These are phyloP conservation scores for Paecilomyces formosus DNA, from an alignment of 2,329 filamentous ascomycete species.

Conservation along the genomic window DNA sequence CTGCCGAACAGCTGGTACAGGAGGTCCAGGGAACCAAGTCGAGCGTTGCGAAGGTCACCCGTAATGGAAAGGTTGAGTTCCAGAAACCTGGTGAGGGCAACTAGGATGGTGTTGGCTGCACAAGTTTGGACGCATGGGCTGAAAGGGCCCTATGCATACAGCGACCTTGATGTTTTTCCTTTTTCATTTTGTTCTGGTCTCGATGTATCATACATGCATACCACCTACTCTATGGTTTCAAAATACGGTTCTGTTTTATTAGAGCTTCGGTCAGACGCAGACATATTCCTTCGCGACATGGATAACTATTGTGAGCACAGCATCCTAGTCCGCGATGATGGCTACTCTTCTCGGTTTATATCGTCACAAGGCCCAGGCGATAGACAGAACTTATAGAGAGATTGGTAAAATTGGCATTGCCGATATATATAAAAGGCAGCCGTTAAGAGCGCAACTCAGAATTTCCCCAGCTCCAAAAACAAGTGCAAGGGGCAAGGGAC, in stretches of 20 bases:
- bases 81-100: conserved; percentile 28
- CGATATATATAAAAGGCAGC: neutral
- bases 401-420: neutral
- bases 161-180: neutral
- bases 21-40: conserved; percentile 21
- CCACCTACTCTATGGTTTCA: neutral
- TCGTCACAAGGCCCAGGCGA: neutral
- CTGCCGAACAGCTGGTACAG: conserved; percentile 17
- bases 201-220: neutral
- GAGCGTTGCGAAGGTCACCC: conserved; percentile 47
- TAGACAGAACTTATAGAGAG: neutral
- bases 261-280: neutral
- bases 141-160: neutral
- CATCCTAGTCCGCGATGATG: no score
- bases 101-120: conserved; percentile 6
- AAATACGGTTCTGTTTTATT: neutral
- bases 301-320: no score
- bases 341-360: no score
- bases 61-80: conserved; percentile 61
- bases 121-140: neutral
- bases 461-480: no score
- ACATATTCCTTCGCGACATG: no score
- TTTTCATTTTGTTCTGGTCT: neutral
- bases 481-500: neutral
- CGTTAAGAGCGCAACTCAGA: no score